Percentiles rank a stretch among this genome's conserved stretches.
Conservation (phyloP, 176 grass and related monocot genomes). For the Areca catechu region DNA sequence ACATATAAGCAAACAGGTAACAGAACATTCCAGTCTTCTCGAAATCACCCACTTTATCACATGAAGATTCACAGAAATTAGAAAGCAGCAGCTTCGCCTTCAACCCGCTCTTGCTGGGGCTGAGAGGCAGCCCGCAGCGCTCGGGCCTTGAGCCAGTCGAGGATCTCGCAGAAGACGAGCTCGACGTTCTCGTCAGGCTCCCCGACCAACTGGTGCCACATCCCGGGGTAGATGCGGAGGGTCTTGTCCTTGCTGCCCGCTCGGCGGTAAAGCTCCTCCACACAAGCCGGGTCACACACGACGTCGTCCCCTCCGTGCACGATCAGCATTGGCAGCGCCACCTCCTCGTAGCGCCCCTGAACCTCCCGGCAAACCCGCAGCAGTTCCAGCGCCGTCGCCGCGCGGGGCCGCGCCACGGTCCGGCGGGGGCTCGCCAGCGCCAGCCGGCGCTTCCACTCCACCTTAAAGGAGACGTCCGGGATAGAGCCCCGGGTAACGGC, state of each 20-base stretch:
- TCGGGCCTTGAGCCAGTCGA: constrained; percentile 55
- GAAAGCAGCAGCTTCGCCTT: too few species aligned
- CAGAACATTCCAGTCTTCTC: too few species aligned
- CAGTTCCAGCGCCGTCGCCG: constrained; percentile 72
- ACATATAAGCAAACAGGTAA: too few species aligned
- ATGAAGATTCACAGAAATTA: too few species aligned
- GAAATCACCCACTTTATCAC: too few species aligned
- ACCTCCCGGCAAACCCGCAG: constrained; percentile 68
- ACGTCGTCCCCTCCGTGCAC: constrained; percentile 66
- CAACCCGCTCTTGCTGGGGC: too few species aligned
- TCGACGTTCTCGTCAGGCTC: constrained; percentile 76
- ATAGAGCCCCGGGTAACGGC: constrained; percentile 59
- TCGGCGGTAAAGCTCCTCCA: constrained; percentile 53
- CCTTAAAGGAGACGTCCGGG: constrained; percentile 69
- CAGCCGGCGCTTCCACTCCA: constrained; percentile 59
- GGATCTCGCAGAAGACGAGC: constrained; percentile 56
- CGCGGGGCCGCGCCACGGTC: constrained; percentile 32
- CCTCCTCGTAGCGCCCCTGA: constrained; percentile 60
- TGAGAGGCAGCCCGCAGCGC: not conserved
- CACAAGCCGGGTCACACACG: constrained; percentile 69
- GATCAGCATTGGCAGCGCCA: constrained; percentile 50
- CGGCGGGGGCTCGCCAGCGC: constrained; percentile 47
- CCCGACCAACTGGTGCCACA: constrained; percentile 92
- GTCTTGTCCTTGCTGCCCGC: constrained; percentile 68
- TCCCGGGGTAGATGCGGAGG: constrained; percentile 51